Percentiles rank a stretch among this genome's conserved stretches.
phyloP scores from a whole-genome alignment of 306 rosid species.

The Prunus armeniaca region DNA sequence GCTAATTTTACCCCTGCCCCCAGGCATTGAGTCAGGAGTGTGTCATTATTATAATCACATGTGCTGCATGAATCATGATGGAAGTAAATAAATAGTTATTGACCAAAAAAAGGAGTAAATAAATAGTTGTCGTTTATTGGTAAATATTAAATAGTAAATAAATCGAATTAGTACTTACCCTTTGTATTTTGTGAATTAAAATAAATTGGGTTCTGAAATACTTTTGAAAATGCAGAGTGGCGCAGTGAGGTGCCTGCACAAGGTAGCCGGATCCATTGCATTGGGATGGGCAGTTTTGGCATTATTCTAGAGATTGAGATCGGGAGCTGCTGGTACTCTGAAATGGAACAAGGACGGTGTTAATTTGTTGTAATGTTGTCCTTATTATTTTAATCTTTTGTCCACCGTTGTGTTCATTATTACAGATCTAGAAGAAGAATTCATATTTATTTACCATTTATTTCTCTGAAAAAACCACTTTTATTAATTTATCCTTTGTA shows the following conservation, averaged over 20 bases:
- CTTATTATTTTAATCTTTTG: slow-evolving; percentile 38
- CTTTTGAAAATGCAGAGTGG: slow-evolving; percentile 59
- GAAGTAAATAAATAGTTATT: not conserved
- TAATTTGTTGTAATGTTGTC: not conserved
- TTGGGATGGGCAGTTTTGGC: slow-evolving; percentile 63
- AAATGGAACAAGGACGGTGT: not conserved
- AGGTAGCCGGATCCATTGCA: slow-evolving; percentile 53
- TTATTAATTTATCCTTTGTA: slow-evolving; percentile 7
- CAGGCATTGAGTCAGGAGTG: not conserved
- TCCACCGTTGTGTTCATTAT: slow-evolving; percentile 7
- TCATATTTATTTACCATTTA: slow-evolving; percentile 27
- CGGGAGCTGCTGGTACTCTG: not conserved
- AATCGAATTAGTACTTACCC: not conserved
- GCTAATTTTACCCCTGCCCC: not conserved
- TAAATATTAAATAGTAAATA: too few relatives aligned
- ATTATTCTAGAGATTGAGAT: slow-evolving; percentile 42
- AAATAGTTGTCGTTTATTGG: too few relatives aligned
- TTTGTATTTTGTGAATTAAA: not conserved
- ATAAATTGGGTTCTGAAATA: not conserved
- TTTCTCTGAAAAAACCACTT: not conserved
- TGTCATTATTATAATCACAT: not conserved
- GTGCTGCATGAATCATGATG: not conserved
- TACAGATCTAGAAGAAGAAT: slow-evolving; percentile 2
- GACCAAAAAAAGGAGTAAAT: not conserved
- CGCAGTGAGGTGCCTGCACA: slow-evolving; percentile 53